Percentiles rank a stretch among this genome's conserved stretches.
Evolutionary conservation across 202 grass and related monocot genomes (phyloP).

Genomic region (Cymbopogon flexuosus): DNA sequence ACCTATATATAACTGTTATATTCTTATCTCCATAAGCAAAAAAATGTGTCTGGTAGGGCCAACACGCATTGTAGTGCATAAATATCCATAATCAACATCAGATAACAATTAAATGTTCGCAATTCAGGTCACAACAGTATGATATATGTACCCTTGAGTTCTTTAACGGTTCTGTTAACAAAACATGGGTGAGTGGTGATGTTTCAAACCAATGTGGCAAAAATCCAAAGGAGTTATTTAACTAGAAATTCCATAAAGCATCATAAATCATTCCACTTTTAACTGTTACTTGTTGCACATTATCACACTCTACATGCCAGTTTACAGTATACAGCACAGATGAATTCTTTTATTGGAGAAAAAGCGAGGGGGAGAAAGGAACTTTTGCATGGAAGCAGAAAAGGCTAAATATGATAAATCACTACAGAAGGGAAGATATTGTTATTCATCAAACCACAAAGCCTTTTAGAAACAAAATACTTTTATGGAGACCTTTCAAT

Average conservation of each 20-base stretch:
- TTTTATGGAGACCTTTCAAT: slow-evolving; percentile 3
- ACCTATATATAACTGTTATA: not conserved
- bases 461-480: not conserved
- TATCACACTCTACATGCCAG: not conserved
- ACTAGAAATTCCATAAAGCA: not conserved
- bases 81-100: not conserved
- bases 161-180: not conserved
- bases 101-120: not conserved
- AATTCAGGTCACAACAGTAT: not conserved
- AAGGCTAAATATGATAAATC: not conserved
- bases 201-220: not conserved
- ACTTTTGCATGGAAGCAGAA: not conserved
- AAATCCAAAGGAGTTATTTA: not conserved
- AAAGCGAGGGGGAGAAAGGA: too few species aligned
- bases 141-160: not conserved
- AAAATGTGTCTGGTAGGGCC: not conserved
- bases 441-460: not conserved
- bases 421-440: not conserved
- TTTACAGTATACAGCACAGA: not conserved
- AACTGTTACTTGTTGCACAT: not conserved
- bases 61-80: slow-evolving; percentile 3
- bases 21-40: not conserved
- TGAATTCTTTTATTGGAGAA: not conserved
- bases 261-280: not conserved
- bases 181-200: not conserved